These are phyloP conservation scores for Neurospora tetrasperma DNA, from an alignment of 495 filamentous ascomycete genomes.

Conservation along the genomic window DNA sequence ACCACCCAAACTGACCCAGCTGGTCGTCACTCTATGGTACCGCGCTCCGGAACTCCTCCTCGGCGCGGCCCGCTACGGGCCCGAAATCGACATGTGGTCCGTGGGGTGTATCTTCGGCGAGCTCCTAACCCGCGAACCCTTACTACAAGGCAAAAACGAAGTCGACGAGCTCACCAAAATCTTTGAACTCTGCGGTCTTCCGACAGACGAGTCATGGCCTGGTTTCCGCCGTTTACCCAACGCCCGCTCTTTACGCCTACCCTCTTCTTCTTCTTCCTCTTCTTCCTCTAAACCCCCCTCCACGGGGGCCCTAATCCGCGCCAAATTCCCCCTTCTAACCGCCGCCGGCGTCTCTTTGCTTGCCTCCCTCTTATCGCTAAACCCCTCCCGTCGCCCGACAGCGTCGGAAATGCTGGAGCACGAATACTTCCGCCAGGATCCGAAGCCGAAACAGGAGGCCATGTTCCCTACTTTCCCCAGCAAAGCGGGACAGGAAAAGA, in stretches of 20 bases:
- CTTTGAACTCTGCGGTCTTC: constrained; percentile 85
- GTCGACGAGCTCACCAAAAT: constrained; percentile 71
- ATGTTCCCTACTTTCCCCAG: constrained; percentile 91
- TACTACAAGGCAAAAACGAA: constrained; percentile 89
- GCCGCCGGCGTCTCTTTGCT: constrained; percentile 62
- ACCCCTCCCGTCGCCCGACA: constrained; percentile 60
- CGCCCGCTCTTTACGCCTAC: constrained; percentile 68
- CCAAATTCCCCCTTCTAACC: constrained; percentile 74
- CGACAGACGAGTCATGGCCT: constrained; percentile 79
- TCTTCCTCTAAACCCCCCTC: constrained; percentile 1
- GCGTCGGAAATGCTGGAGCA: constrained; percentile 50
- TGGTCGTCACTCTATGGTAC: constrained; percentile 98
- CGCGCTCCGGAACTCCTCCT: constrained; percentile 84
- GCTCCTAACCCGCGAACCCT: constrained; percentile 69
- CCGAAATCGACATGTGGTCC: constrained; percentile 87
- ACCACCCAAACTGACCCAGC: constrained; percentile 72
- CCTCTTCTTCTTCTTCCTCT: constrained; percentile 37
- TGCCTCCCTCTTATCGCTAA: constrained; percentile 56
- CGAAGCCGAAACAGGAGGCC: constrained; percentile 71
- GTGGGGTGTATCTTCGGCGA: constrained; percentile 95
- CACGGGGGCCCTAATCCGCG: constrained; percentile 37
- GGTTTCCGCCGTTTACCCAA: constrained; percentile 82
- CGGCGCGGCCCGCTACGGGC: constrained; percentile 65
- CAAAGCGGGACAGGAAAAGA: constrained; percentile 85
- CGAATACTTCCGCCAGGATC: constrained; percentile 82